phyloP scores from a whole-genome alignment of 2,329 filamentous ascomycete genomes.

The Chaetomiaceae sp. region DNA sequence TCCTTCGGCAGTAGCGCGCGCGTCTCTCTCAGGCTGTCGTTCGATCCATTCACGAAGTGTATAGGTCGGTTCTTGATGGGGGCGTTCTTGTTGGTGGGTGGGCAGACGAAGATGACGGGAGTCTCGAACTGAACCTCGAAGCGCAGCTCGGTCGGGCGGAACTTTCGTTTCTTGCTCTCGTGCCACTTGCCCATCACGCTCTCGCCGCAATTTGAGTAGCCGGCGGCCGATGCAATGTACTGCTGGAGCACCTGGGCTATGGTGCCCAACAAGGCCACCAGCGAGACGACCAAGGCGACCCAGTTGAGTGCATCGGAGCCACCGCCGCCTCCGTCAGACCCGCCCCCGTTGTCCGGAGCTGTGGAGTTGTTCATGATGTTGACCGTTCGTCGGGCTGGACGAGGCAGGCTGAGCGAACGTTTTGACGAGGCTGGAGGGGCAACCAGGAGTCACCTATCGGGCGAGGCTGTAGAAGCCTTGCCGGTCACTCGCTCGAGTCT shows the following conservation, averaged over 20 bases:
- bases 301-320: slow-evolving; percentile 30
- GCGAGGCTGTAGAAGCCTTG: too few species aligned
- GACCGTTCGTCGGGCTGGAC: too few species aligned
- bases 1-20: slow-evolving; percentile 26
- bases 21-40: slow-evolving; percentile 32
- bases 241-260: slow-evolving; percentile 45
- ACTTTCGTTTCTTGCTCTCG: slow-evolving; percentile 33
- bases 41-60: slow-evolving; percentile 34
- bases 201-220: slow-evolving; percentile 42
- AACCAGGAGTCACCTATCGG: too few species aligned
- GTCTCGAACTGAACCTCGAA: slow-evolving; percentile 45
- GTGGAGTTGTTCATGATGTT: slow-evolving; percentile 9
- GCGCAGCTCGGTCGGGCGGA: slow-evolving; percentile 39
- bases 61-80: slow-evolving; percentile 27
- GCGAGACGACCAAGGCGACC: slow-evolving; percentile 41
- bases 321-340: not conserved
- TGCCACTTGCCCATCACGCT: slow-evolving; percentile 45
- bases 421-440: not conserved
- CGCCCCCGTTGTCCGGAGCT: not conserved
- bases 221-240: slow-evolving; percentile 44
- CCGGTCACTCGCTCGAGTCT: too few species aligned
- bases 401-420: not conserved
- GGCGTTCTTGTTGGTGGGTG: slow-evolving; percentile 35
- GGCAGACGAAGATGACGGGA: slow-evolving; percentile 46
- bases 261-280: slow-evolving; percentile 41